phyloP scores from a whole-genome alignment of 2,329 filamentous ascomycete genomes.

The Lasiodiplodia sp. region DNA sequence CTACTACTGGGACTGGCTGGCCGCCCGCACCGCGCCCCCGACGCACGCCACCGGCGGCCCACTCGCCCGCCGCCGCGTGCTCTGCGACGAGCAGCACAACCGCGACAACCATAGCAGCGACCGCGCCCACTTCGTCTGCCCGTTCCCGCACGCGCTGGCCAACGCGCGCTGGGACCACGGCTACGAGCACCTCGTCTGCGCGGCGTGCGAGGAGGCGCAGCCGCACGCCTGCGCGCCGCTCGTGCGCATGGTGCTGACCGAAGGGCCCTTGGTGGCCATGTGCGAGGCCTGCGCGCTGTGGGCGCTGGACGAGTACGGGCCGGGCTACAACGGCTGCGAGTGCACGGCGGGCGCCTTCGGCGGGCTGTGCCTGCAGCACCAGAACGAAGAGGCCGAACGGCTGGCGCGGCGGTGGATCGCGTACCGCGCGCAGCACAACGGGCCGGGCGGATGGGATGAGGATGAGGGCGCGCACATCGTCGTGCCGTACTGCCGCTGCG shows the following conservation, averaged over 20 bases:
- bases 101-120: neutral
- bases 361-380: neutral
- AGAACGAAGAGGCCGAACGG: neutral
- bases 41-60: neutral
- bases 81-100: conserved; percentile 16
- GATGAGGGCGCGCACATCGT: neutral
- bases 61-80: neutral
- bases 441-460: neutral
- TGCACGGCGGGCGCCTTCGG: neutral
- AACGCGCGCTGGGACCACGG: neutral
- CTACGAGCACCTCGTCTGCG: conserved; percentile 5
- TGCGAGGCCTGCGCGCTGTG: neutral
- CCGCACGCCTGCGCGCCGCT: neutral
- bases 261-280: neutral
- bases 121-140: neutral
- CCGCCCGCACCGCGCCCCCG: neutral
- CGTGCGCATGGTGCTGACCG: neutral
- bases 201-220: neutral
- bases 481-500: conserved; percentile 5
- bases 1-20: conserved; percentile 1
- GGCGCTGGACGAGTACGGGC: neutral
- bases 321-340: neutral
- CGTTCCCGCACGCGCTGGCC: neutral
- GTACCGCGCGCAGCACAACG: neutral
- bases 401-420: neutral